A percentile compares a stretch with the other conserved stretches of the same genome.
These are phyloP conservation scores for Lactuca saligna DNA, from an alignment of 129 eudicot genomes.

Conservation along the genomic window DNA sequence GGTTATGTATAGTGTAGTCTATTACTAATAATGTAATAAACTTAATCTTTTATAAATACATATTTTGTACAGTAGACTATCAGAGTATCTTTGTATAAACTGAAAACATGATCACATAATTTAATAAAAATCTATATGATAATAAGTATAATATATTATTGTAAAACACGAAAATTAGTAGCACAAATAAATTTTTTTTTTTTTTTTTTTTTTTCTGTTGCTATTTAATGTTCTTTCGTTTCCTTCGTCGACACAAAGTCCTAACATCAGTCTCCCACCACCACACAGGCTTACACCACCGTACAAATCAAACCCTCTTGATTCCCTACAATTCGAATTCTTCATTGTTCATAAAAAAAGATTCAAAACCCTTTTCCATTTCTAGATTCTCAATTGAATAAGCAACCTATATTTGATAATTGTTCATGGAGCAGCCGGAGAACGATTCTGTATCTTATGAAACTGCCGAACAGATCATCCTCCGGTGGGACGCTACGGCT, in stretches of 20 bases:
- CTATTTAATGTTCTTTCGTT: not conserved
- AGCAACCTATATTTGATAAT: not conserved
- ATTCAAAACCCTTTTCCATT: not conserved
- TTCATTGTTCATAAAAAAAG: not conserved
- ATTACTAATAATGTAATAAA: too few species aligned
- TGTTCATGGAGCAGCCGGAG: slow-evolving; percentile 48
- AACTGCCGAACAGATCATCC: slow-evolving; percentile 63
- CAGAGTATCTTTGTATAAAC: not conserved
- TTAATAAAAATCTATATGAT: too few species aligned
- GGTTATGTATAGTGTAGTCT: not conserved
- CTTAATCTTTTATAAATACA: too few species aligned
- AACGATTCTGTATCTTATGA: slow-evolving; percentile 34
- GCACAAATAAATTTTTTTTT: not conserved
- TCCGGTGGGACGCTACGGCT: slow-evolving; percentile 70
- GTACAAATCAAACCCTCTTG: slow-evolving; percentile 5
- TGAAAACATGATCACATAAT: not conserved
- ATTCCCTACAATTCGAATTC: not conserved
- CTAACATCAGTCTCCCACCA: slow-evolving; percentile 10
- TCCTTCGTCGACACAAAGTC: slow-evolving; percentile 2
- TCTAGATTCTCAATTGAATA: slow-evolving; percentile 5
- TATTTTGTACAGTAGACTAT: too few species aligned
- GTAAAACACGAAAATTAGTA: too few species aligned
- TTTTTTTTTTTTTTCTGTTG: not conserved
- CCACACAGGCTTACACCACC: not conserved
- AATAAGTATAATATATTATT: too few species aligned